A percentile compares a stretch with the other conserved stretches of the same genome.
Evolutionary conservation across 2,329 filamentous ascomycete species (phyloP).

Genomic region (Colletotrichum chlorophyti): DNA sequence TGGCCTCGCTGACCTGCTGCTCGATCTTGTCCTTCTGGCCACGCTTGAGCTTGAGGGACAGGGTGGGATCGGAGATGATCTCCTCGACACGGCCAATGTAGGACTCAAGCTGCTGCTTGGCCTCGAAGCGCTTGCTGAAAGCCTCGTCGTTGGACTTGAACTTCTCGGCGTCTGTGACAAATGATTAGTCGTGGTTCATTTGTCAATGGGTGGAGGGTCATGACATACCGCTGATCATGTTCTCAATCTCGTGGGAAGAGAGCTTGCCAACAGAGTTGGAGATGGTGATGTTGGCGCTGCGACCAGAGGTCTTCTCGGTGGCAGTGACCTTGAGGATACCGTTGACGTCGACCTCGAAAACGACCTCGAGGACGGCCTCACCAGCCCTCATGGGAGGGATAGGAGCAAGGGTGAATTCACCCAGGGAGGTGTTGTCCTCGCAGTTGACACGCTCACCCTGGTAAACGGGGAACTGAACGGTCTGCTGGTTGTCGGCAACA

Average conservation of each 20-base stretch:
- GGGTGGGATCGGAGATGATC: slow-evolving; percentile 94
- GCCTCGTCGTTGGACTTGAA: slow-evolving; percentile 99
- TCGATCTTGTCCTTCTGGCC: slow-evolving; percentile 99
- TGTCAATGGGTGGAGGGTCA: too few relatives aligned
- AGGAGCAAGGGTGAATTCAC: slow-evolving; percentile 95
- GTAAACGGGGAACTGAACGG: slow-evolving; percentile 90
- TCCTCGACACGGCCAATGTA: slow-evolving; percentile 99
- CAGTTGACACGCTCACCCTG: slow-evolving; percentile 98
- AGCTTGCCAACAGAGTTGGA: slow-evolving; percentile 99
- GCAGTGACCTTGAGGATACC: slow-evolving; percentile 99
- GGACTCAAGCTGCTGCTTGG: slow-evolving; percentile 97
- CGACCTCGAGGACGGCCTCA: slow-evolving; percentile 94
- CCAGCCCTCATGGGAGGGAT: slow-evolving; percentile 89
- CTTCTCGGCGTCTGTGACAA: slow-evolving; percentile 79
- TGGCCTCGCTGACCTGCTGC: slow-evolving; percentile 93
- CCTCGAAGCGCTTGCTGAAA: slow-evolving; percentile 99
- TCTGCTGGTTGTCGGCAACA: slow-evolving; percentile 77
- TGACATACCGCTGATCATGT: slow-evolving; percentile 87
- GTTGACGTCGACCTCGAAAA: slow-evolving; percentile 99
- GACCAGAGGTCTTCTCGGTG: slow-evolving; percentile 97
- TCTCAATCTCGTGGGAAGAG: slow-evolving; percentile 92
- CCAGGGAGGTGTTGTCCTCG: slow-evolving; percentile 96
- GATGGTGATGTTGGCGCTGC: slow-evolving; percentile 99
- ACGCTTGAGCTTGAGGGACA: slow-evolving; percentile 97
- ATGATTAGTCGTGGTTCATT: too few relatives aligned